Conservation (phyloP, 176 grass and related monocot genomes). For the Phragmites australis region DNA sequence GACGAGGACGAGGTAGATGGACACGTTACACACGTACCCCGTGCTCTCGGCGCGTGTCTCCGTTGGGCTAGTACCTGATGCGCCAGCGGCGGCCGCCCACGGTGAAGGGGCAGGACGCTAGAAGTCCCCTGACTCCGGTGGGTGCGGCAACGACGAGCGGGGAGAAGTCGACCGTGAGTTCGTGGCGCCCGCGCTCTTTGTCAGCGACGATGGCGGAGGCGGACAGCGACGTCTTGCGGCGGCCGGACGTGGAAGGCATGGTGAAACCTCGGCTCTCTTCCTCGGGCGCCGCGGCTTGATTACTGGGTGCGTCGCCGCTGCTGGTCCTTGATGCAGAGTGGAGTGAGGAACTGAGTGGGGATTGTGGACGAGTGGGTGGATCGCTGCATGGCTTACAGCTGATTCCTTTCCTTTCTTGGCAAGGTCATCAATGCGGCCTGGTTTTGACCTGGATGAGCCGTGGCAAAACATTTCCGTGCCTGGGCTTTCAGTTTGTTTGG, state of each 20-base stretch:
- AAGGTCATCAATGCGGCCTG: background rate
- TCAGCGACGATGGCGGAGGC: slow-evolving; percentile 12
- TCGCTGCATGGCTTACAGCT: too few relatives aligned
- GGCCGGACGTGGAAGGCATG: background rate
- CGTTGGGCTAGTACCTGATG: slow-evolving; percentile 31
- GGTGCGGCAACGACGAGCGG: background rate
- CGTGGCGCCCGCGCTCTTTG: background rate
- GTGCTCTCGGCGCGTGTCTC: background rate
- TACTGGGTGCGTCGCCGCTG: too few relatives aligned
- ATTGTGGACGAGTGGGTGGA: background rate
- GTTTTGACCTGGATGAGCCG: background rate
- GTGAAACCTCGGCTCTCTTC: too few relatives aligned
- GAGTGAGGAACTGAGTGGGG: background rate
- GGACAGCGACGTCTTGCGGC: background rate
- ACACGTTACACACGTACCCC: background rate
- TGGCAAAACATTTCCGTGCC: background rate
- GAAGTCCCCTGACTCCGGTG: background rate
- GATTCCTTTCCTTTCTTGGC: background rate
- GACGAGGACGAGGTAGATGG: slow-evolving; percentile 9
- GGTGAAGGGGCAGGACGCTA: slow-evolving; percentile 15
- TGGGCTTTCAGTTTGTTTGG: too few relatives aligned
- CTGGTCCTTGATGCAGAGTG: background rate
- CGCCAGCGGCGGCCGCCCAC: slow-evolving; percentile 25
- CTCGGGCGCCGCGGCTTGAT: background rate
- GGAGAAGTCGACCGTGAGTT: background rate